These are phyloP conservation scores for Endocladia muricata DNA, from an alignment of 31 red algal genomes.

Conservation along the genomic window DNA sequence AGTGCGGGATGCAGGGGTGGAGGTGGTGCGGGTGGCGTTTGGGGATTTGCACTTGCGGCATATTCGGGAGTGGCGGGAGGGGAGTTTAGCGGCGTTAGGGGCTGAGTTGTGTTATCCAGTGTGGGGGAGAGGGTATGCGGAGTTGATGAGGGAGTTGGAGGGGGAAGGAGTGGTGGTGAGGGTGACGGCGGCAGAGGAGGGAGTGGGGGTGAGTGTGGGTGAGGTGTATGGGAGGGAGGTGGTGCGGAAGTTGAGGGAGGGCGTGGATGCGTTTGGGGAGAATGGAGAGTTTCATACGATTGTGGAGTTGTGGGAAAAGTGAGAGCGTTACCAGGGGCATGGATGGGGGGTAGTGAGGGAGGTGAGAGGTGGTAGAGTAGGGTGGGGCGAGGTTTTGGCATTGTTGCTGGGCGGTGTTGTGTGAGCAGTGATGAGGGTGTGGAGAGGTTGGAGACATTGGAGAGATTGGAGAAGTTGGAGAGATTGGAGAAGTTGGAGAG, in stretches of 20 bases:
- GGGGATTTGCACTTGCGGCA: constrained; percentile 70
- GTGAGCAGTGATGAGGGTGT: too few species aligned
- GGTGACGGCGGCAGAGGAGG: constrained; percentile 36
- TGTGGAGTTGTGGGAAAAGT: constrained; percentile 43
- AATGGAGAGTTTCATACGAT: constrained; percentile 80
- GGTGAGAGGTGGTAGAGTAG: too few species aligned
- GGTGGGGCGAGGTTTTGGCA: too few species aligned
- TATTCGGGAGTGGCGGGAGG: constrained; percentile 60
- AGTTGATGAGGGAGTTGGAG: constrained; percentile 36
- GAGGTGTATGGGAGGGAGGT: constrained; percentile 43
- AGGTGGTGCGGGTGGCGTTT: constrained; percentile 45
- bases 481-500: too few species aligned
- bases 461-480: too few species aligned
- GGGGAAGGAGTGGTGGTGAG: constrained; percentile 2
- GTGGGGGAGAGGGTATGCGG: constrained; percentile 38
- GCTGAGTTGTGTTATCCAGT: constrained; percentile 44
- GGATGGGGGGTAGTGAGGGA: too few species aligned
- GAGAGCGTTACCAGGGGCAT: too few species aligned
- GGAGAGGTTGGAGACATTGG: too few species aligned
- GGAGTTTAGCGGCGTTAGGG: background rate
- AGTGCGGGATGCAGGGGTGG: constrained; percentile 31
- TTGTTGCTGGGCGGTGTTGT: too few species aligned
- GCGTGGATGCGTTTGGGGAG: constrained; percentile 69
- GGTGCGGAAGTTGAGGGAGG: constrained; percentile 17
- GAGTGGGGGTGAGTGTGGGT: constrained; percentile 25